Evolutionary conservation across 306 rosid genomes (phyloP), one percentile per base, ranked within the genome.

Genomic region (Hylodesmum podocarpum): DNA sequence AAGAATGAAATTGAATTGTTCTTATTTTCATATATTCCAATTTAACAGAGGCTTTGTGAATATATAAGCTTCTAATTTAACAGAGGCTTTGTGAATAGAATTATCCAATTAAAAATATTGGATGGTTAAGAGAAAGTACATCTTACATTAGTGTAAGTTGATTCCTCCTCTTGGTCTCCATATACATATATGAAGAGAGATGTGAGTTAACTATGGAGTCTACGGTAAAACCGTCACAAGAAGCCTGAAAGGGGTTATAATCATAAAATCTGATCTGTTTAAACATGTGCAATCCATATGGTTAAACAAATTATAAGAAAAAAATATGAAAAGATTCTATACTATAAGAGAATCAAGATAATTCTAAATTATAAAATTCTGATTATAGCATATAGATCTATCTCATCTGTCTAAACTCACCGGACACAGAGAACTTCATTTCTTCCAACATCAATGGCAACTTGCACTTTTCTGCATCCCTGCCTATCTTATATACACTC

Each of bases 401-500:
- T 73, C 81, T 75, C 85, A 82, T 65, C 51, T 29, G 82, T 83
- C 55, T 80, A 70, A 78, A 86, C 90, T 77, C 85, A 75, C 41
- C 85, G 77, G 81, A 43, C 70, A 84, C 66, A 77, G 13, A 43
- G 73, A 68, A 66, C 66, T 80, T 75, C 80, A 73, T 59, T 66
- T 68, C 80, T 84, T 78, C 61, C 79, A 84, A 78, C 80, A 65
- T 62, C 78, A 88, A 66, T 43, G 81, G 78, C 72, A 81, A 72
- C 73, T 53, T 81, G 81, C 58, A 75, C 82, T 73, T 79, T 76
- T 66, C 78, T 59, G 55, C 80, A 83, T 84, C 80, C 72, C 67
- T 79, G 72, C 82, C 90, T 89, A 84, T 77, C 69, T 89, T 89
- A 82, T 82, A 82, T 79, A 87, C 83, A 78, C 64, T 84, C 86